Evolutionary conservation across 805 yeast species (phyloP).

Genomic region (Saturnispora diversa): DNA sequence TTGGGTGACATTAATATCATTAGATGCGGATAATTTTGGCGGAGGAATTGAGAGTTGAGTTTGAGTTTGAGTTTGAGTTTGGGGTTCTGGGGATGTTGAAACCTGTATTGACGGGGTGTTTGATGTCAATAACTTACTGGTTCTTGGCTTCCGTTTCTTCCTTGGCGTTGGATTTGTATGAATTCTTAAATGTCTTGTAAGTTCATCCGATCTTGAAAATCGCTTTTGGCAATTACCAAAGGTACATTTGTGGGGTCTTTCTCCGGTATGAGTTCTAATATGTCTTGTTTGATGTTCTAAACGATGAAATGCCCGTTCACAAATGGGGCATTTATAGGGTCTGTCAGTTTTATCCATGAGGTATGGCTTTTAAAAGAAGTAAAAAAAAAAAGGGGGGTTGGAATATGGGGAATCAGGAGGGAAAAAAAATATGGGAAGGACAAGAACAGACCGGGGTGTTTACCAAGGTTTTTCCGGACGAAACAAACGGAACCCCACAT

Average conservation of each 20-base stretch:
- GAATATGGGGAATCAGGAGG: too few species aligned
- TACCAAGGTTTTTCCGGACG: too few species aligned
- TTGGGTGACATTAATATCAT: too few species aligned
- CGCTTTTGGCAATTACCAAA: conserved; percentile 63
- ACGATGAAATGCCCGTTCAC: conserved; percentile 68
- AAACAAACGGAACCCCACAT: too few species aligned
- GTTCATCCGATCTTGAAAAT: conserved; percentile 64
- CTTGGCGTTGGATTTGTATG: conserved; percentile 65
- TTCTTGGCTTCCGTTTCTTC: conserved; percentile 37
- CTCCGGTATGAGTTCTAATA: conserved; percentile 75
- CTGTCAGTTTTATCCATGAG: conserved; percentile 33
- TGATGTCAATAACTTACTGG: too few species aligned
- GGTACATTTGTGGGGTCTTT: conserved; percentile 70
- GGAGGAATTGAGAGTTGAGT: too few species aligned
- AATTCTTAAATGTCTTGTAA: conserved; percentile 64
- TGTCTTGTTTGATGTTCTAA: conserved; percentile 75
- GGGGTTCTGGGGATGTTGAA: conserved; percentile 4
- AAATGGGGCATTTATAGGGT: conserved; percentile 68
- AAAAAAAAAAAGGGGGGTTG: too few species aligned
- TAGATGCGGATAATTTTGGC: too few species aligned
- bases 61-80: conserved; percentile 8
- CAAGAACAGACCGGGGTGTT: too few species aligned
- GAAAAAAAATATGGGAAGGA: too few species aligned
- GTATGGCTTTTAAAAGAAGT: too few species aligned
- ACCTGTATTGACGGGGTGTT: conserved; percentile 7